phyloP scores from a whole-genome alignment of 2,329 filamentous ascomycete species.

The Penicillium nordicum region DNA sequence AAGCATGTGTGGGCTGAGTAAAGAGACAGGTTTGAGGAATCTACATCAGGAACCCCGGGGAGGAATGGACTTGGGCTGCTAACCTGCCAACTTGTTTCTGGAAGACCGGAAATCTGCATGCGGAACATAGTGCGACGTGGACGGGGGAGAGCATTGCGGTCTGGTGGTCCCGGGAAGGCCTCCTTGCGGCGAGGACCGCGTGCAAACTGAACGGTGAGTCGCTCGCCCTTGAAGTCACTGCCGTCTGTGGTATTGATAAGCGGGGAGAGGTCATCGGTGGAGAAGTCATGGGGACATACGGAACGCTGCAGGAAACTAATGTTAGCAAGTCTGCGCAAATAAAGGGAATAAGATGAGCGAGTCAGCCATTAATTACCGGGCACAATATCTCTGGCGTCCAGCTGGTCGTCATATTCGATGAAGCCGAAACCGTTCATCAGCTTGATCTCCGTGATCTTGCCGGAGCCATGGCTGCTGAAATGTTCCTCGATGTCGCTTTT shows the following conservation, averaged over 20 bases:
- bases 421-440: conserved; percentile 99
- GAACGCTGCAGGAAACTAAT: conserved; percentile 47
- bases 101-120: conserved; percentile 97
- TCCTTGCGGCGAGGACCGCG: conserved; percentile 74
- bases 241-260: conserved; percentile 64
- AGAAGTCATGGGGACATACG: conserved; percentile 59
- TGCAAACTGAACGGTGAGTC: conserved; percentile 96
- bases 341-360: conserved; percentile 9
- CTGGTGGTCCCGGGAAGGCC: conserved; percentile 59
- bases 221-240: conserved; percentile 96
- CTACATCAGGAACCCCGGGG: conserved; percentile 27
- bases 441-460: conserved; percentile 98
- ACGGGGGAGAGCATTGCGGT: conserved; percentile 65
- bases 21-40: conserved; percentile 16
- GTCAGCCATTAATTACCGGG: conserved; percentile 69
- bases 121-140: conserved; percentile 91
- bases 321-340: conserved; percentile 20
- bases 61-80: conserved; percentile 53
- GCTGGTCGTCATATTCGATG: conserved; percentile 97
- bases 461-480: conserved; percentile 92
- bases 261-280: conserved; percentile 31
- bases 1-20: conserved; percentile 11
- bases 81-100: conserved; percentile 99
- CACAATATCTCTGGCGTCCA: conserved; percentile 97
- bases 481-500: conserved; percentile 96